Percentiles rank a stretch among this genome's conserved stretches.
phyloP scores from a whole-genome alignment of 805 yeast genomes.

The Saturnispora quitensis region DNA sequence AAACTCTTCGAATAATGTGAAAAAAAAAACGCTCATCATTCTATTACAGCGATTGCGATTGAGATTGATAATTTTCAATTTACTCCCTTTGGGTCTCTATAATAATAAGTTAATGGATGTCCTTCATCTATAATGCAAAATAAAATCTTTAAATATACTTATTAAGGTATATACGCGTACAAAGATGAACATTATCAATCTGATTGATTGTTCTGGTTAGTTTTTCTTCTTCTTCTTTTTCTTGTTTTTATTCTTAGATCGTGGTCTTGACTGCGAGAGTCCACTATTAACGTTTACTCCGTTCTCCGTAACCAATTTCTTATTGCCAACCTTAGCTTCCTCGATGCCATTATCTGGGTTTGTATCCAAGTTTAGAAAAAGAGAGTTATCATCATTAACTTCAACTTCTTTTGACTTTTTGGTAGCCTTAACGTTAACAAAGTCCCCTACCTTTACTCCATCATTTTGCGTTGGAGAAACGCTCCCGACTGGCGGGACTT shows the following conservation, averaged over 20 bases:
- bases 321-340: not conserved
- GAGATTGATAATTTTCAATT: too few relatives aligned
- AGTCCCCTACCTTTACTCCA: not conserved
- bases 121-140: too few relatives aligned
- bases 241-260: not conserved
- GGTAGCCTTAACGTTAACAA: not conserved
- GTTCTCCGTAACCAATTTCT: not conserved
- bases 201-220: not conserved
- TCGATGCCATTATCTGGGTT: not conserved
- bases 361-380: not conserved
- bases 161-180: too few relatives aligned
- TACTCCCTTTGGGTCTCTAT: too few relatives aligned
- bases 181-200: too few relatives aligned
- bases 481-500: not conserved
- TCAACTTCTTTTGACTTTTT: not conserved
- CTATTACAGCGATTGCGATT: not conserved
- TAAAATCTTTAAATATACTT: too few relatives aligned
- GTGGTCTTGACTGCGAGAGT: not conserved
- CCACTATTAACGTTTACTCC: not conserved
- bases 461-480: not conserved
- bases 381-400: not conserved
- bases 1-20: not conserved
- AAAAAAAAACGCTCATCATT: not conserved
- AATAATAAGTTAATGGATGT: too few relatives aligned
- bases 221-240: not conserved